Evolutionary conservation across 345 rosid genomes (phyloP), one percentile per base, ranked within the genome.

Genomic region (Acer yangbiense): DNA sequence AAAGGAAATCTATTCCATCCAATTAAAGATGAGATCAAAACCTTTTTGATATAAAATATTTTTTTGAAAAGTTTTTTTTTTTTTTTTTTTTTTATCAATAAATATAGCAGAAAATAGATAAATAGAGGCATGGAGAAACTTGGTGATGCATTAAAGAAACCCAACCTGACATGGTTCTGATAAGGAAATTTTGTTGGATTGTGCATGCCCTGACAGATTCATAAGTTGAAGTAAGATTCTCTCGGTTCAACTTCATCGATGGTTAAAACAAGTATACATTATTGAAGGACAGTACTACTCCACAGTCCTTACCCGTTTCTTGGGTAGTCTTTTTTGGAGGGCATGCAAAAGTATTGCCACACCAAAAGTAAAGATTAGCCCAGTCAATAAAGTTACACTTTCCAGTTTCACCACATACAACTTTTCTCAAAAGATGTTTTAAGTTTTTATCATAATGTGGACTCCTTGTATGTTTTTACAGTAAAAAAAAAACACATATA

Each of bases 371-470:
- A 35, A 11, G 6, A 50, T 25, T 25, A 60, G 16, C 21, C 13
- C 9, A 14, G 65, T 32, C 54, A 46, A 32, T 46, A 73, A 32
- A 77, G 27, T 1, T 14, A 23, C 29, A 17, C 29, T 71, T 71
- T 18, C n/a, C 29, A 17, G 18, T 71, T 18, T 11, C 55, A 18
- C 35, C 12, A 4, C 39, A 35, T 35, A 35, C 39, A 4, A 46
- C 67, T 65, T 57, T 54, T 72, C 74, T 54, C 21, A 75, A 75
- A 75, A 69, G 52, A 64, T 35, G 39, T 35, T 32, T 29, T 35
- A 5, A 35, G 39, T 4, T 35, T 35, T 35, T 35, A 35, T 35
- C 39, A 35, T 35, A 35, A 35, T 35, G 6, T 35, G 5, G 6
- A 32, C 35, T 32, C 35, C 0, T 32, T 32, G 35, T 32, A 32